phyloP scores from a whole-genome alignment of 768 basidiomycete species.

The Mycena amicta region DNA sequence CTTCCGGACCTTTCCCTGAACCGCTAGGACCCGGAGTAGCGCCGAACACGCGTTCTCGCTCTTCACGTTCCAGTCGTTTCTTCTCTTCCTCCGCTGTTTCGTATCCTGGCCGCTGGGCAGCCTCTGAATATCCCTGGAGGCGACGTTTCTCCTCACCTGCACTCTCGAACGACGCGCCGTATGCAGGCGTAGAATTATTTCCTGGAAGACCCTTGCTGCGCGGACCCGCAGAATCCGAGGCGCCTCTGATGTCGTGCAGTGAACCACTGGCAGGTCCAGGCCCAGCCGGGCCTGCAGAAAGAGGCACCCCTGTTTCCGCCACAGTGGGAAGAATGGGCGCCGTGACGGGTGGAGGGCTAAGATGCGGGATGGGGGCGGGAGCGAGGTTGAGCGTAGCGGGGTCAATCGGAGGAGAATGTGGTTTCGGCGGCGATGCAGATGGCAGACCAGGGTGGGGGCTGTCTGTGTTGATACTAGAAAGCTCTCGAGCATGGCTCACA shows the following conservation, averaged over 20 bases:
- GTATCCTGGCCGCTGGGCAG: conserved; percentile 27
- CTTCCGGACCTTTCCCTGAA: conserved; percentile 30
- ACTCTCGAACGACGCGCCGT: conserved; percentile 43
- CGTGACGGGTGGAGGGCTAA: conserved; percentile 22
- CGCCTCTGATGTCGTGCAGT: conserved; percentile 50
- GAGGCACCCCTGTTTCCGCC: conserved; percentile 76
- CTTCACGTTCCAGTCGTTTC: conserved; percentile 64
- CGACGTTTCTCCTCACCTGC: conserved; percentile 71
- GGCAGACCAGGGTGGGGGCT: not conserved
- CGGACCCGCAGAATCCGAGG: conserved; percentile 38
- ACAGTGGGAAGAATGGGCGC: conserved; percentile 56
- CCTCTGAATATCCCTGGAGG: conserved; percentile 44
- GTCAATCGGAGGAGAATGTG: conserved; percentile 35
- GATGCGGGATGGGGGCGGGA: conserved; percentile 39
- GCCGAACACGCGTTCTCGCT: conserved; percentile 55
- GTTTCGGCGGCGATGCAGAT: conserved; percentile 29
- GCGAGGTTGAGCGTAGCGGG: conserved; percentile 39
- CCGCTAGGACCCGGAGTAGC: conserved; percentile 20
- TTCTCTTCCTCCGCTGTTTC: conserved; percentile 70
- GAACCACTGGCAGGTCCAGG: conserved; percentile 72
- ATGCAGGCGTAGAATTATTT: conserved; percentile 29
- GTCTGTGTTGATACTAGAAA: conserved; percentile 53
- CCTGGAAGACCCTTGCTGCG: conserved; percentile 33
- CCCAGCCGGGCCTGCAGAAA: conserved; percentile 59
- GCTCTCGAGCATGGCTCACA: conserved; percentile 77